Evolutionary conservation across 805 yeast species (phyloP).

Genomic region (Metschnikowia vanudenii): DNA sequence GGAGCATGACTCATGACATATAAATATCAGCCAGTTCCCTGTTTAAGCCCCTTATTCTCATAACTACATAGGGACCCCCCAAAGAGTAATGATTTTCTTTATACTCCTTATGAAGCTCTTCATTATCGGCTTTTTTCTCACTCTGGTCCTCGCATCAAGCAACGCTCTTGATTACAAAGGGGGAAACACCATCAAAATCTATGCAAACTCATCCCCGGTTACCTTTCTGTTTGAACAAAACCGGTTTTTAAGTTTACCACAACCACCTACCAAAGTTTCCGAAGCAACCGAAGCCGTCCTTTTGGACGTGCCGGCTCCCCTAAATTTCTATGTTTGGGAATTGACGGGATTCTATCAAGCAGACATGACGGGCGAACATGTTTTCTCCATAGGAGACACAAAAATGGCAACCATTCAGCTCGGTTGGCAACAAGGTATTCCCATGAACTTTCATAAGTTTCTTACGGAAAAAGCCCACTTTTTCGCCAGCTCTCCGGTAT

Average conservation of each 20-base stretch:
- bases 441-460: not conserved
- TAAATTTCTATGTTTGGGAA: not conserved
- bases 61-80: no score
- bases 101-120: no score
- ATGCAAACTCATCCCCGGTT: not conserved
- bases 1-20: no score
- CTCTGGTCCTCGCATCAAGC: no score
- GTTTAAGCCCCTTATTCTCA: no score
- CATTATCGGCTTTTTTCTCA: no score
- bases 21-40: no score
- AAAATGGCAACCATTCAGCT: not conserved
- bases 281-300: not conserved
- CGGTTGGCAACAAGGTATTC: not conserved
- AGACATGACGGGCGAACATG: not conserved
- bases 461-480: not conserved
- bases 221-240: not conserved
- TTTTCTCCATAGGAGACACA: not conserved
- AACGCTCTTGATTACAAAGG: not conserved
- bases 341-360: not conserved
- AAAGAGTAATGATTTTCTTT: no score
- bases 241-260: conserved; percentile 1
- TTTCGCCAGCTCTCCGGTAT: not conserved
- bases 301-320: not conserved
- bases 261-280: not conserved
- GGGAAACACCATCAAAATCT: not conserved